Conservation (phyloP, 768 basidiomycete species). For the Austroboletus festivus region DNA sequence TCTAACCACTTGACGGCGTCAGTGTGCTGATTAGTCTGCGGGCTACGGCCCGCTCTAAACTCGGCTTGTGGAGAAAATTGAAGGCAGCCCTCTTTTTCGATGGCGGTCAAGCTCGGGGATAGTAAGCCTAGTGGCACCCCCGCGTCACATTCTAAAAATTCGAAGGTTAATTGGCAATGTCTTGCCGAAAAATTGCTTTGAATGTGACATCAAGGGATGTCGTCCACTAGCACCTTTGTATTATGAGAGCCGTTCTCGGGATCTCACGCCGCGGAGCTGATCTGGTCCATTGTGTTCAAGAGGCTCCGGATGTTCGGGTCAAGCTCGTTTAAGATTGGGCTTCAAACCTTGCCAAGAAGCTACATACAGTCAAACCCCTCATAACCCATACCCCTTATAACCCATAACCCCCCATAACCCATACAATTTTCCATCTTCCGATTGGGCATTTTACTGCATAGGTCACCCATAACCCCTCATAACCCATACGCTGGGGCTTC, state of each 20-base stretch:
- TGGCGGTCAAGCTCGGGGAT: conserved; percentile 72
- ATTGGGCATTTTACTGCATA: no score
- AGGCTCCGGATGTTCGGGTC: background rate
- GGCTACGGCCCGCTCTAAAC: conserved; percentile 8
- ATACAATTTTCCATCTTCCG: no score
- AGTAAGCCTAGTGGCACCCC: conserved; percentile 8
- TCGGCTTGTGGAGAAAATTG: conserved; percentile 72
- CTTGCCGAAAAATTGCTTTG: background rate
- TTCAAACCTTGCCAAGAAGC: background rate
- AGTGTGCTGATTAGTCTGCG: conserved; percentile 13
- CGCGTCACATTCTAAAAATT: conserved; percentile 10
- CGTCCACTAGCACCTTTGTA: background rate
- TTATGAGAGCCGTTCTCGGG: background rate
- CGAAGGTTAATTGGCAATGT: conserved; percentile 4
- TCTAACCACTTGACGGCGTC: conserved; percentile 42
- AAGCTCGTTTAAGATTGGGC: conserved; percentile 3
- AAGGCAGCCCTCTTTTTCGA: conserved; percentile 77
- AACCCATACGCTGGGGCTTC: no score
- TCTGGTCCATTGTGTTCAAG: background rate
- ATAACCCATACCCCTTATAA: no score
- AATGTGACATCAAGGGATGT: no score
- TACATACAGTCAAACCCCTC: no score
- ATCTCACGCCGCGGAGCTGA: conserved; percentile 21
- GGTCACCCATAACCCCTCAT: no score
- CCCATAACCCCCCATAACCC: no score